phyloP scores from a whole-genome alignment of 1,284 basidiomycete species.

The Sporisorium reilianum region DNA sequence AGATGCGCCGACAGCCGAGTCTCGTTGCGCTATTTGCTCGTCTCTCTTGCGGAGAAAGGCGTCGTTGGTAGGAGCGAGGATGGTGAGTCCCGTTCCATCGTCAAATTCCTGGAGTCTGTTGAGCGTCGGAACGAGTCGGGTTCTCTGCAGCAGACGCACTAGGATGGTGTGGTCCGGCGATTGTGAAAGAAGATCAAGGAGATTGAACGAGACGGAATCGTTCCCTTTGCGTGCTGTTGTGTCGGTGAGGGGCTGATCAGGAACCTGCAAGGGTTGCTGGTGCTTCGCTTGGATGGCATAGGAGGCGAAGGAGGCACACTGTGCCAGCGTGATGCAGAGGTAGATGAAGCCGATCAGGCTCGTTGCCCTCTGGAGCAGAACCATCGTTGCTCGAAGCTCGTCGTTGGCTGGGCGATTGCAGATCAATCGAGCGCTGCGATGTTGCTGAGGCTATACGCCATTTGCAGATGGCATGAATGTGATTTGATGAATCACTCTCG shows the following conservation, averaged over 20 bases:
- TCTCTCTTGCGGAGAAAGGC: slow-evolving; percentile 53
- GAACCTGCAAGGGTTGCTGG: slow-evolving; percentile 27
- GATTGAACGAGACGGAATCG: slow-evolving; percentile 70
- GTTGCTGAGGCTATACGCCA: not conserved
- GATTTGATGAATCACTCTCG: not conserved
- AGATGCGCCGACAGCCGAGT: slow-evolving; percentile 1
- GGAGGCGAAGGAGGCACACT: not conserved
- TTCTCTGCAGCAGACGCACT: slow-evolving; percentile 82
- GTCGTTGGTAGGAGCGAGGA: slow-evolving; percentile 92
- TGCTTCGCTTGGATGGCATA: not conserved
- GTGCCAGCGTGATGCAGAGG: slow-evolving; percentile 3
- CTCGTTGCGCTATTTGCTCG: slow-evolving; percentile 19
- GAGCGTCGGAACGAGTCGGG: slow-evolving; percentile 89
- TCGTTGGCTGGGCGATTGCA: not conserved
- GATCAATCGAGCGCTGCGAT: slow-evolving; percentile 1
- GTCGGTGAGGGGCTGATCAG: not conserved
- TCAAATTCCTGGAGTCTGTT: slow-evolving; percentile 76
- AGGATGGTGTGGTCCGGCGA: slow-evolving; percentile 85
- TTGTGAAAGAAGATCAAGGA: slow-evolving; percentile 81
- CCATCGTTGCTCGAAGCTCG: slow-evolving; percentile 14
- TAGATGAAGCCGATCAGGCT: slow-evolving; percentile 11
- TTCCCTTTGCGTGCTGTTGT: slow-evolving; percentile 21
- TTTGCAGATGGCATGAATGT: not conserved
- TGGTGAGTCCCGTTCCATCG: slow-evolving; percentile 76
- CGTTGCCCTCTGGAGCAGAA: not conserved